These are phyloP conservation scores for Boletus pseudopeckii DNA, from an alignment of 768 basidiomycete genomes.

Conservation along the genomic window DNA sequence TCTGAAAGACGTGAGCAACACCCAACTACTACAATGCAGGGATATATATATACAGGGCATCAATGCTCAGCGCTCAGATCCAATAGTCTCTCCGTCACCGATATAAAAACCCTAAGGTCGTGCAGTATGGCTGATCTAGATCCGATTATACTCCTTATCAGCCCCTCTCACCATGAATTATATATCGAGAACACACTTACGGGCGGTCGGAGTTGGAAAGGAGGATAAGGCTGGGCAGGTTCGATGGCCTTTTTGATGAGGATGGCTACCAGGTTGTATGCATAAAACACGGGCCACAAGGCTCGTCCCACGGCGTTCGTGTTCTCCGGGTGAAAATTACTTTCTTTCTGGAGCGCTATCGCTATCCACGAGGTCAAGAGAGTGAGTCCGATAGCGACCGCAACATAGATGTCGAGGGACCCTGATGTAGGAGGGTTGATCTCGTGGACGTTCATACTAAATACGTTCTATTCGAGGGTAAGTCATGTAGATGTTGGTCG, in stretches of 20 bases:
- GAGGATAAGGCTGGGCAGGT: background rate
- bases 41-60: background rate
- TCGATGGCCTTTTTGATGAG: background rate
- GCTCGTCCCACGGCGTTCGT: constrained; percentile 2
- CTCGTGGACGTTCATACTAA: constrained; percentile 32
- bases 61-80: background rate
- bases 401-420: constrained; percentile 38
- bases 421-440: constrained; percentile 23
- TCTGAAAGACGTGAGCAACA: background rate
- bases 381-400: constrained; percentile 46
- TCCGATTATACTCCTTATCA: background rate
- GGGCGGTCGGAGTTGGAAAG: background rate
- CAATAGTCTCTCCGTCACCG: background rate
- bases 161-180: background rate
- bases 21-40: background rate
- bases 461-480: constrained; percentile 28
- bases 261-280: background rate
- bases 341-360: constrained; percentile 44
- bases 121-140: background rate
- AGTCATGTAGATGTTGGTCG: background rate
- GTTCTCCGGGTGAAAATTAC: constrained; percentile 7
- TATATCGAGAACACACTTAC: constrained; percentile 6
- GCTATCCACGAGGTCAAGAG: constrained; percentile 53
- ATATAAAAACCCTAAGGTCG: background rate
- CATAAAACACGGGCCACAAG: constrained; percentile 22